phyloP scores from a whole-genome alignment of 495 filamentous ascomycete genomes.

The Penicillium nucicola region DNA sequence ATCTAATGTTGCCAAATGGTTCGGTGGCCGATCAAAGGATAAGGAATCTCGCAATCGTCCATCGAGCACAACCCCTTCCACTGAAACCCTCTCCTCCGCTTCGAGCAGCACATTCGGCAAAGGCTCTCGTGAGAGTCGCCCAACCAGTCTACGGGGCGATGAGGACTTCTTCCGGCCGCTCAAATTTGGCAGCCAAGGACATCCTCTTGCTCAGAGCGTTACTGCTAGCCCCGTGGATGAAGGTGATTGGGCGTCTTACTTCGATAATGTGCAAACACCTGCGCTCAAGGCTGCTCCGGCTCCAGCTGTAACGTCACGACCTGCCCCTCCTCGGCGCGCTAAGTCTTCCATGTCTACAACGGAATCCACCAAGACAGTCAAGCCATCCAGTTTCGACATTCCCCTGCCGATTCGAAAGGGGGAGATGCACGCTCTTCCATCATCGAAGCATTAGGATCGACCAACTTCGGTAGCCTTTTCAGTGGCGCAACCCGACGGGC shows the following conservation, averaged over 20 bases:
- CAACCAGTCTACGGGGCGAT: constrained; percentile 68
- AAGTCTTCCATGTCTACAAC: constrained; percentile 59
- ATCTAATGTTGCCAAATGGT: constrained; percentile 53
- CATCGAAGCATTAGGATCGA: constrained; percentile 46
- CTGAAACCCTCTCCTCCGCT: constrained; percentile 31
- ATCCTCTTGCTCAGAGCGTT: constrained; percentile 81
- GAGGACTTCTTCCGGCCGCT: constrained; percentile 46
- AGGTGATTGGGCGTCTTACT: constrained; percentile 40
- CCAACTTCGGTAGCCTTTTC: constrained; percentile 54
- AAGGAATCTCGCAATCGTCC: constrained; percentile 49
- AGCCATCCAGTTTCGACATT: constrained; percentile 33
- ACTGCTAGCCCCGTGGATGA: constrained; percentile 65
- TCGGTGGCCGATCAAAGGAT: constrained; percentile 57
- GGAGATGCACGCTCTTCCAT: constrained; percentile 37
- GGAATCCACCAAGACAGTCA: constrained; percentile 60
- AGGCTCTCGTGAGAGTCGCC: constrained; percentile 48
- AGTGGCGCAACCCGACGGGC: constrained; percentile 52
- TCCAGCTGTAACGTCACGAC: constrained; percentile 41
- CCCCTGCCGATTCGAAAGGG: constrained; percentile 34
- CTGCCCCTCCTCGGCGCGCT: constrained; percentile 47
- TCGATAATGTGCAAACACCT: constrained; percentile 14
- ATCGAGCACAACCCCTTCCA: constrained; percentile 31
- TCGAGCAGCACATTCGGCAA: constrained; percentile 33
- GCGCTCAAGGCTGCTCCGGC: constrained; percentile 22
- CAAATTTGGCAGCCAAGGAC: constrained; percentile 49